Percentiles rank a stretch among this genome's conserved stretches.
phyloP scores from a whole-genome alignment of 345 rosid species.

The Camelina hispida region DNA sequence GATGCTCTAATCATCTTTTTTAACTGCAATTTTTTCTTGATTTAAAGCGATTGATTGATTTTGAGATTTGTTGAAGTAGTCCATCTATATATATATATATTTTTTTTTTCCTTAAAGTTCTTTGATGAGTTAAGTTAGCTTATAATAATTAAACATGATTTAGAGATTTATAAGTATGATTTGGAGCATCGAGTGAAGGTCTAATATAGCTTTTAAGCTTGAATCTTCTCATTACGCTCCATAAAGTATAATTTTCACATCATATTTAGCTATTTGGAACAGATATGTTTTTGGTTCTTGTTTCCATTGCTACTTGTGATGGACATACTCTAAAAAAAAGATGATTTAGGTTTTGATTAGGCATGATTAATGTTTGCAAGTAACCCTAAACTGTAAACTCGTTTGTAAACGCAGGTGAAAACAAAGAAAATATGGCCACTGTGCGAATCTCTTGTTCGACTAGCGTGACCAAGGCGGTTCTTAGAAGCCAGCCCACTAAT shows the following conservation, averaged over 20 bases:
- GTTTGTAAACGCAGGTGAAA: constrained; percentile 18
- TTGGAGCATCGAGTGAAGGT: constrained; percentile 75
- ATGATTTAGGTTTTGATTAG: constrained; percentile 1
- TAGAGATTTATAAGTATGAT: constrained; percentile 41
- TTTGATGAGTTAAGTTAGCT: background rate
- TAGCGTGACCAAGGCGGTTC: constrained; percentile 53
- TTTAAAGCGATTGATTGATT: background rate
- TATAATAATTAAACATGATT: background rate
- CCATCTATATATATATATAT: too few species aligned
- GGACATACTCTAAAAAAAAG: constrained; percentile 5
- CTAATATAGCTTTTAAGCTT: constrained; percentile 50
- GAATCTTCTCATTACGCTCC: constrained; percentile 76
- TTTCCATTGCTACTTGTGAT: constrained; percentile 37
- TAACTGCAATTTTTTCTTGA: too few species aligned
- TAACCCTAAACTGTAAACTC: background rate
- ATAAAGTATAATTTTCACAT: constrained; percentile 37
- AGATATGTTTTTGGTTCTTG: constrained; percentile 42
- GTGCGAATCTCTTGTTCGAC: constrained; percentile 51
- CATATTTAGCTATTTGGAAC: constrained; percentile 39
- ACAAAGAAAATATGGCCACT: constrained; percentile 53
- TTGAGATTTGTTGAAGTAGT: background rate
- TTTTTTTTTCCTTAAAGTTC: background rate
- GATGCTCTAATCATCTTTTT: too few species aligned
- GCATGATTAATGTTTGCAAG: background rate
- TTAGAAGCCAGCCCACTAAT: constrained; percentile 43